Base-by-base conservation (phyloP, 2,329 filamentous ascomycete species). In the Penicillium sp. region DNA sequence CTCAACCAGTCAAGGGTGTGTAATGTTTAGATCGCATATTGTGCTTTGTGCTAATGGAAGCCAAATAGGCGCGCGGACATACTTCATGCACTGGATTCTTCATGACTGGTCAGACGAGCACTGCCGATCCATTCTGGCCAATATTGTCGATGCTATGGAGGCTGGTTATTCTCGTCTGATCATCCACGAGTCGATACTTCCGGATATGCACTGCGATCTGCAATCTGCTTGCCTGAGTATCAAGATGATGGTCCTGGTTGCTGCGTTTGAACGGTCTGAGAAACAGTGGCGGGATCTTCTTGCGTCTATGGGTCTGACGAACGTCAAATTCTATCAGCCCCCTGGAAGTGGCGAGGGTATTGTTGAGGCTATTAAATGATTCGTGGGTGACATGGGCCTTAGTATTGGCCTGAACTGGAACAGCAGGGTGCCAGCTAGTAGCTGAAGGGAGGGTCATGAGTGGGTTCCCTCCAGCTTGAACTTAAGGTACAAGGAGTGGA, bases 191-290 rank as follows among this genome's bases (percentile, higher is more conserved):
- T 34, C 32, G 5, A 34, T 34, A 6, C 32, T 34, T 7, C 32
- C 32, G 14, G 32, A 34, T 7, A 5, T 34, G 5, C 4, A 34
- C 5, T 34, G 32, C 14, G 14, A 34, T 34, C 14, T 34, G 32
- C 32, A 13, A 16, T 34, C 32, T 34, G 32, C 32, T 34, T 34
- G 32, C 5, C 34, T 60, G 34, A 62, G 69, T 53, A 26, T 66
- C 5, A 56, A 56, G 29, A 59, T 68, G 64, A 60, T 68, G 65
- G 48, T 55, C 22, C 37, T 57, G 5, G 56, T 66, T 40, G 53
- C 58, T 8, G 57, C 61, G 3, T 37, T 61, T 42, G 64, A 69
- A 34, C 58, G 67, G 5, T 64, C 57, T 1, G 56, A 66, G 40
- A 38, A 42, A 34, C 60, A 69, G 45, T 70, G 65, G 66, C 32